A percentile compares a stretch with the other conserved stretches of the same genome.
Evolutionary conservation across 169 alveolate species (phyloP).

Genomic region (Haemoproteus tartakovskyi): DNA sequence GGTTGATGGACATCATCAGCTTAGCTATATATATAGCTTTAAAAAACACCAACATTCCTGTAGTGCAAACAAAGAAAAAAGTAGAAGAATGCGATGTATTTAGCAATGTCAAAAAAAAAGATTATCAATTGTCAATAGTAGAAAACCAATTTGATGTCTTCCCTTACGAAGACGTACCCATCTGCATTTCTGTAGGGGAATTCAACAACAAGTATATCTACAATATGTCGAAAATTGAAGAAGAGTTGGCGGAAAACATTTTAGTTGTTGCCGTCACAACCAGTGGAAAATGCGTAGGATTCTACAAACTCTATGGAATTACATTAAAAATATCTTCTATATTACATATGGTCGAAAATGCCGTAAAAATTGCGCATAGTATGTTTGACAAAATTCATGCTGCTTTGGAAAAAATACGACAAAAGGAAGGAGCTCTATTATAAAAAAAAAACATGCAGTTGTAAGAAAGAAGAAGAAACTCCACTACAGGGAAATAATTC

Average conservation of each 20-base stretch:
- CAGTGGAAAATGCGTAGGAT: slow-evolving; percentile 60
- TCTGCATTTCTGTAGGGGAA: slow-evolving; percentile 60
- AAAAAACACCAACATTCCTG: slow-evolving; percentile 68
- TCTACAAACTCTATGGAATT: slow-evolving; percentile 51
- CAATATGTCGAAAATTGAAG: slow-evolving; percentile 62
- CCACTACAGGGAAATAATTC: no score
- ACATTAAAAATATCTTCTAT: slow-evolving; percentile 53
- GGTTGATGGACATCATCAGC: slow-evolving; percentile 71
- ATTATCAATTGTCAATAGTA: slow-evolving; percentile 42
- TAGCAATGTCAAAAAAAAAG: slow-evolving; percentile 41
- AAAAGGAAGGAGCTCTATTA: background rate
- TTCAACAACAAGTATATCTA: slow-evolving; percentile 53
- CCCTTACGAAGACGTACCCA: slow-evolving; percentile 52
- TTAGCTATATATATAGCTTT: slow-evolving; percentile 72
- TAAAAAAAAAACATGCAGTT: no score
- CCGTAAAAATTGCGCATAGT: slow-evolving; percentile 26
- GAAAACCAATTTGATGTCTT: slow-evolving; percentile 17
- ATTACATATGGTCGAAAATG: slow-evolving; percentile 48
- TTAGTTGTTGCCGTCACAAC: slow-evolving; percentile 58
- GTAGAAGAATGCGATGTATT: slow-evolving; percentile 64
- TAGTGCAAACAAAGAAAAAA: slow-evolving; percentile 59
- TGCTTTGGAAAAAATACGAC: slow-evolving; percentile 33
- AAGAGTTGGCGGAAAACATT: slow-evolving; percentile 48
- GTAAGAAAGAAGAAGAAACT: no score
- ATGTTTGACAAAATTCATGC: slow-evolving; percentile 52